Evolutionary conservation across 345 rosid genomes (phyloP).

Genomic region (Microthlaspi erraticum): DNA sequence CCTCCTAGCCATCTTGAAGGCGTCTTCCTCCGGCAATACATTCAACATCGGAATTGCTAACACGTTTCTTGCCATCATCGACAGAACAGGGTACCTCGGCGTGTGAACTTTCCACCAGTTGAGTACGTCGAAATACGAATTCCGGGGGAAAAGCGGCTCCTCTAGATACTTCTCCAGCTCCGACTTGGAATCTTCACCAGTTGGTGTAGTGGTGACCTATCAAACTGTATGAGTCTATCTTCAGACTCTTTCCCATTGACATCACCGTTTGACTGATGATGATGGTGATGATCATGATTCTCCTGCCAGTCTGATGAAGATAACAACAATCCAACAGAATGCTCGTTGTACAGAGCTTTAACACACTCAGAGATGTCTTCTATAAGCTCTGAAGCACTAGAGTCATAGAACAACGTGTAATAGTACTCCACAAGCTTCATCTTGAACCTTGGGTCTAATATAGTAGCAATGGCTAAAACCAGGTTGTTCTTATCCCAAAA

Average conservation of each 20-base stretch:
- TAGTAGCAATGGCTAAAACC: slow-evolving; percentile 71
- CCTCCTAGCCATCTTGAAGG: slow-evolving; percentile 46
- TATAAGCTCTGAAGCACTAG: slow-evolving; percentile 56
- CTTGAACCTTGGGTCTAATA: slow-evolving; percentile 85
- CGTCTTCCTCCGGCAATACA: slow-evolving; percentile 50
- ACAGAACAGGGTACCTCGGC: slow-evolving; percentile 73
- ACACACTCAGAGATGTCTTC: slow-evolving; percentile 63
- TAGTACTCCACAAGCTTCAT: slow-evolving; percentile 83
- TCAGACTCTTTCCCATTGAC: slow-evolving; percentile 45
- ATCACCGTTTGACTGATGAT: slow-evolving; percentile 23
- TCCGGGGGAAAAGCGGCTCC: slow-evolving; percentile 82
- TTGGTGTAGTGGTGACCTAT: slow-evolving; percentile 58
- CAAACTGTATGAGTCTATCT: slow-evolving; percentile 70
- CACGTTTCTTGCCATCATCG: slow-evolving; percentile 79
- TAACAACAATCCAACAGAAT: slow-evolving; percentile 67
- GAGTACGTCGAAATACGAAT: slow-evolving; percentile 61
- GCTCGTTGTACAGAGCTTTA: slow-evolving; percentile 70
- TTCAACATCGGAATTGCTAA: slow-evolving; percentile 69
- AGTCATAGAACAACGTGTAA: slow-evolving; percentile 65
- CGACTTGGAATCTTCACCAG: slow-evolving; percentile 54
- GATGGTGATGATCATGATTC: slow-evolving; percentile 16
- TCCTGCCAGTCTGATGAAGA: slow-evolving; percentile 61
- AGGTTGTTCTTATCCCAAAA: slow-evolving; percentile 77
- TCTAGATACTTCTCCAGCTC: slow-evolving; percentile 84
- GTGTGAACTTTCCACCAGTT: slow-evolving; percentile 93